A percentile compares a stretch with the other conserved stretches of the same genome.
phyloP scores from a whole-genome alignment of 2,329 filamentous ascomycete genomes.

The Esteya vermicola region DNA sequence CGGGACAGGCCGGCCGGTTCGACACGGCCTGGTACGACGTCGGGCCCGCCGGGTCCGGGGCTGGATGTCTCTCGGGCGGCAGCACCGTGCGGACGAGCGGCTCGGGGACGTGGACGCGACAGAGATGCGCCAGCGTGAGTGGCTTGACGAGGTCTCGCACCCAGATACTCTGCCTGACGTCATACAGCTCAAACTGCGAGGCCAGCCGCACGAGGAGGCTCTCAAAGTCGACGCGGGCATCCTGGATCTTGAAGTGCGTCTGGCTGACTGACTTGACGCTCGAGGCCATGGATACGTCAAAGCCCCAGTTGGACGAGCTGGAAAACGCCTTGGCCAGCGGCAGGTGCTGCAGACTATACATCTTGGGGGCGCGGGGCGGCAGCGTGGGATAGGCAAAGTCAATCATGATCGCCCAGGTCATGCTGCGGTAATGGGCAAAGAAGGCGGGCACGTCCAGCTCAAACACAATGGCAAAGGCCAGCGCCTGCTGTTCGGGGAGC shows the following conservation, averaged over 20 bases:
- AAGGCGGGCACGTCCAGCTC: conserved; percentile 22
- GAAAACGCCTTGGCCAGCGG: too few relatives aligned
- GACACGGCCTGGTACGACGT: conserved; percentile 41
- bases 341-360: too few relatives aligned
- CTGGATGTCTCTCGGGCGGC: conserved; percentile 11
- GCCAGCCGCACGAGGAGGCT: conserved; percentile 31
- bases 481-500: conserved; percentile 18
- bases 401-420: conserved; percentile 23
- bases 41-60: conserved; percentile 22
- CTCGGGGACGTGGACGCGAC: conserved; percentile 12
- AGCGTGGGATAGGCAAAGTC: conserved; percentile 13
- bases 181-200: conserved; percentile 32
- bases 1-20: conserved; percentile 31
- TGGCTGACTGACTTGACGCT: conserved; percentile 10
- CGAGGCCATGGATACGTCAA: conserved; percentile 2
- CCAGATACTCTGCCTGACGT: conserved; percentile 24
- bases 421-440: conserved; percentile 24
- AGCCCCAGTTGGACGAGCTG: neutral
- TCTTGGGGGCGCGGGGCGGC: neutral
- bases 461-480: conserved; percentile 23
- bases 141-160: conserved; percentile 14
- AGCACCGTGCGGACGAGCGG: conserved; percentile 24
- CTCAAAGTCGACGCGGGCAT: conserved; percentile 24
- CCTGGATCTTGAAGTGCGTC: conserved; percentile 30
- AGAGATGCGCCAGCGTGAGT: conserved; percentile 31